Base-by-base conservation (phyloP, 768 basidiomycete species). In the Pleurotus djamor region DNA sequence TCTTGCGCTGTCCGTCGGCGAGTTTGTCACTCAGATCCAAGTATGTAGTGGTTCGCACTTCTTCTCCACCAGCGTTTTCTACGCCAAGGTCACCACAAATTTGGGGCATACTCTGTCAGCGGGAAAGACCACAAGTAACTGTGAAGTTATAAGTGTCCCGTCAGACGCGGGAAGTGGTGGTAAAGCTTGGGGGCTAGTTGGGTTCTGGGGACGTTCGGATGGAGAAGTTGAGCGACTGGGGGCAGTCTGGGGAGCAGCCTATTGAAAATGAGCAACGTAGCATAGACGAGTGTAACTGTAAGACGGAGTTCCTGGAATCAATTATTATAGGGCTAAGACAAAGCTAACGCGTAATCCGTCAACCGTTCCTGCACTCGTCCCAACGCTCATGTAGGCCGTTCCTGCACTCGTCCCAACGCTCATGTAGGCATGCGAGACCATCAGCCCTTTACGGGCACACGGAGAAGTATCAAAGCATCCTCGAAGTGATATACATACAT, bases 21-120 rank as follows among this genome's bases (percentile, higher is more conserved):
- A 77, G 56, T 59, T 56, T 34, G 56, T 74, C 21, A 64, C 60
- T 6, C 57, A 61, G 48, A 64, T 68, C 1, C 59, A 64, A 9
- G 64, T 68, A 2, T 75, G 73, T 61, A 67, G 64, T 10, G 74
- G 65, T 6, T 17, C 63, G 55, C 65, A 68, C 52, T 67, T 63
- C 51, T 62, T 52, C 48, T 61, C 63, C 14, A 74, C 72, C 13
- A 68, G 74, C 5, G 67, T 74, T 14, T 75, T 76, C 60, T 76
- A 64, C 37, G 17, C 70, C 43, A 60, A 59, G 48, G 65, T 75
- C 41, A 66, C 65, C 13, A 76, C 75, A 9, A 73, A 70, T 54
- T 52, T 60, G 48, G 75, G 72, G 6, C 61, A 66, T 9, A 66
- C 66, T 1, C 52, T 75, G 17, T 35, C 60, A 4, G 70, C 67